Evolutionary conservation across 164 flowering plant species (phyloP), one percentile per base, ranked within the genome.

Genomic region (Aristolochia californica): DNA sequence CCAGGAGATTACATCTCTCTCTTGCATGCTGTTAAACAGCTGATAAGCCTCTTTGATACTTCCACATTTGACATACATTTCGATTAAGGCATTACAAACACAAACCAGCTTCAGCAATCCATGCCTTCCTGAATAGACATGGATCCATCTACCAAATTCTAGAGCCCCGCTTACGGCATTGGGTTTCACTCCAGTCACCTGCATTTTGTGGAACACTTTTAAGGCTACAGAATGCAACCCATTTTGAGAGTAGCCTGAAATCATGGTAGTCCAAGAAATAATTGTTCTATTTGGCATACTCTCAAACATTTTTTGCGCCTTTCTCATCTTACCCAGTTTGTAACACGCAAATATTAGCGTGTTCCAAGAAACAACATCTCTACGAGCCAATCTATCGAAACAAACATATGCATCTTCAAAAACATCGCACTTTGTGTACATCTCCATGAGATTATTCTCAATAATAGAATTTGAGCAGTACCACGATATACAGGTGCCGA

Each of bases 111-210:
- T 23, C 71, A 75, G 62, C 21, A 81, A 71, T 55, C 82, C 77
- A 8, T 70, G 73, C 66, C 61, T 83, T 10, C 73, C 78, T 1
- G 82, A 66, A 30, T 78, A 87, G 40, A 63, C 64, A 59, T 84
- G 87, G 50, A 87, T 81, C 96, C 91, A 82, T 63, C 77, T 75
- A 49, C 93, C 96, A 15, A 82, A 45, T 72, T 88, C 91, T 13
- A 88, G 78, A 56, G 90, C 82, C 27, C 93, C 96, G 64, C 82
- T 77, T 18, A 77, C 66, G 66, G 77, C 80, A 69, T 83, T 85
- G 21, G 83, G 81, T 60, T 72, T 69, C 60, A 77, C 20, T 12
- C 82, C 83, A 5, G 53, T 68, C 24, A 40, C 54, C 62, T 80
- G 85, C 85, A 83, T 83, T 45, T 48, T 55, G 28, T 66, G 63